These are phyloP conservation scores for Periconia digitata DNA, from an alignment of 2,329 filamentous ascomycete genomes.

Conservation along the genomic window DNA sequence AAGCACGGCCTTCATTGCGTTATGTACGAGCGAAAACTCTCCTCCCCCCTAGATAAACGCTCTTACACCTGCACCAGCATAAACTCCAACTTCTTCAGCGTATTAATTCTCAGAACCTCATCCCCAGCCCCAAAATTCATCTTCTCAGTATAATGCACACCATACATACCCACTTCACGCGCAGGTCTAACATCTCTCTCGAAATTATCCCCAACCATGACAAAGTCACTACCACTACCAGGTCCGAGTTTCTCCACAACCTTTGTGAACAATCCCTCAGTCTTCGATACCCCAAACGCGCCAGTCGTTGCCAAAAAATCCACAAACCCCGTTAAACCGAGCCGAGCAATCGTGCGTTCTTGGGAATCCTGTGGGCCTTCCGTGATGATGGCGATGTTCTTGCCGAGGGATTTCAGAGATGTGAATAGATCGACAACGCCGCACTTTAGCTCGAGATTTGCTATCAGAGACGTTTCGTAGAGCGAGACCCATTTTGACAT, in stretches of 20 bases:
- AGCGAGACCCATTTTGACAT: constrained; percentile 18
- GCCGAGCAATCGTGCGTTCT: constrained; percentile 44
- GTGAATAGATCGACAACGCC: constrained; percentile 42
- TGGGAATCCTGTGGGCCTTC: constrained; percentile 54
- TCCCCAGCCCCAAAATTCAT: not conserved
- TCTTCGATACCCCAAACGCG: constrained; percentile 32
- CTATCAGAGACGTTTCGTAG: constrained; percentile 36
- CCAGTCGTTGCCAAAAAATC: constrained; percentile 41
- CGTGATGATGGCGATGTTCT: constrained; percentile 49
- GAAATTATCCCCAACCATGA: constrained; percentile 16
- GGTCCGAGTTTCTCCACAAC: constrained; percentile 3
- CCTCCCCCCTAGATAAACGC: no score
- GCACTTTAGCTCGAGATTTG: constrained; percentile 38
- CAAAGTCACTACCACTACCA: constrained; percentile 5
- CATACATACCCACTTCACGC: constrained; percentile 5
- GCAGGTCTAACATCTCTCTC: constrained; percentile 16
- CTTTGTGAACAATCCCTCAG: constrained; percentile 32
- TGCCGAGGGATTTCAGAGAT: constrained; percentile 36
- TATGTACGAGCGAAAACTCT: no score
- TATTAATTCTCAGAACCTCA: not conserved
- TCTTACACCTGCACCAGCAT: no score
- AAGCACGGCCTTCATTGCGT: no score
- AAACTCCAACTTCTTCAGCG: constrained; percentile 1
- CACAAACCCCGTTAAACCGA: constrained; percentile 30
- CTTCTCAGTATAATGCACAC: constrained; percentile 2